These are phyloP conservation scores for Colletotrichum sp. DNA, from an alignment of 2,329 filamentous ascomycete genomes.

Conservation along the genomic window DNA sequence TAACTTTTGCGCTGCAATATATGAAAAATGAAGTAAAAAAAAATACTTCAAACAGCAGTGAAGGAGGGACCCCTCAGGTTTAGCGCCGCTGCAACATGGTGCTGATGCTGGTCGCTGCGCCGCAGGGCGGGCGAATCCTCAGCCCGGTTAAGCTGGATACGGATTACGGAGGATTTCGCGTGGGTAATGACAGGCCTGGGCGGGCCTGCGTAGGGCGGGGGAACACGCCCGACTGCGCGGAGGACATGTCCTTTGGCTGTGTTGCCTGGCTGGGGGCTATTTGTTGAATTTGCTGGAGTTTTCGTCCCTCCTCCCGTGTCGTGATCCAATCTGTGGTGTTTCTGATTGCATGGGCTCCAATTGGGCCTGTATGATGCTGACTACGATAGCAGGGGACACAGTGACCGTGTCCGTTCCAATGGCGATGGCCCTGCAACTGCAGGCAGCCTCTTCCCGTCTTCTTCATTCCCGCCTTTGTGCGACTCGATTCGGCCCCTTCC, in stretches of 20 bases:
- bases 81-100: neutral
- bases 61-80: neutral
- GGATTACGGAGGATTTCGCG: neutral
- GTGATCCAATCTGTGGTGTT: neutral
- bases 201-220: neutral
- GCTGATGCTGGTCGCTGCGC: neutral
- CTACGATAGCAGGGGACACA: neutral
- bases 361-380: neutral
- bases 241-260: neutral
- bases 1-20: neutral
- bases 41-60: neutral
- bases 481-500: neutral
- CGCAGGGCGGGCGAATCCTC: neutral
- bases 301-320: neutral
- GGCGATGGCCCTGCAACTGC: neutral
- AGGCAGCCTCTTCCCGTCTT: neutral
- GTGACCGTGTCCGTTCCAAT: neutral
- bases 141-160: neutral
- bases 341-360: neutral
- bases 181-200: neutral
- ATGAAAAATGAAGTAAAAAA: neutral
- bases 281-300: neutral
- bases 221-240: conserved; percentile 4
- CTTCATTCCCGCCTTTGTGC: neutral
- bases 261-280: neutral